Base-by-base conservation (phyloP, 2,329 filamentous ascomycete species). In the Pestalotiopsis fici region DNA sequence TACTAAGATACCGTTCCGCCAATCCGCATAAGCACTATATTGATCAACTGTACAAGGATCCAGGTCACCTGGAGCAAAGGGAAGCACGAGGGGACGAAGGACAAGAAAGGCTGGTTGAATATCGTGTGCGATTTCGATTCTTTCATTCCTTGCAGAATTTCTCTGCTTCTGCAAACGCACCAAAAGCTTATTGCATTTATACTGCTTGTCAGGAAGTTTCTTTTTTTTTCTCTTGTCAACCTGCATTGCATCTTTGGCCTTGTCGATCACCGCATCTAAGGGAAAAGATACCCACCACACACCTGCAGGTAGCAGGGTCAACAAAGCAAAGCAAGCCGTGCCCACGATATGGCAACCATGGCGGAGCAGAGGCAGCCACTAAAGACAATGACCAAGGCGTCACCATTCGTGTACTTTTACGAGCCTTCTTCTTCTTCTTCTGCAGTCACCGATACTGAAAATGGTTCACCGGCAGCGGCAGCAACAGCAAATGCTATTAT, bases 351-450 rank as follows among this genome's bases (percentile, higher is more conserved):
- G 43, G 69, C 69, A 63, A 60, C 54, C 23, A 35, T 50, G 13
- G 54, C 69, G 7, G 13, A 65, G 13, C 62, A 63, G 43, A 62
- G 67, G 9, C 70, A 68, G 12, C 73, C 74, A 11, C 57, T 72
- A 61, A 71, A 67, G 15, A 73, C 70, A 65, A 74, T 77, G 74
- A 74, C 72, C 54, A 73, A 72, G 65, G 15, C 76, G n/a, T 76
- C 75, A 18, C 67, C 71, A 3, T 72, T 72, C 47, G 71, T 77
- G n/a, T 74, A 67, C 43, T 69, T 72, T 66, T 75, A 75, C 61
- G 74, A 77, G 65, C 75, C 67, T 4, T 15, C 27, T 18, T 28
- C 31, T 13, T 31, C 13, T 21, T 15, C 21, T n/a, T n/a, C n/a
- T n/a, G n/a, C n/a, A n/a, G n/a, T n/a, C n/a, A 35, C 6, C 31